These are phyloP conservation scores for Gnomoniopsis smithogilvyi DNA, from an alignment of 2,329 filamentous ascomycete species.

Conservation along the genomic window DNA sequence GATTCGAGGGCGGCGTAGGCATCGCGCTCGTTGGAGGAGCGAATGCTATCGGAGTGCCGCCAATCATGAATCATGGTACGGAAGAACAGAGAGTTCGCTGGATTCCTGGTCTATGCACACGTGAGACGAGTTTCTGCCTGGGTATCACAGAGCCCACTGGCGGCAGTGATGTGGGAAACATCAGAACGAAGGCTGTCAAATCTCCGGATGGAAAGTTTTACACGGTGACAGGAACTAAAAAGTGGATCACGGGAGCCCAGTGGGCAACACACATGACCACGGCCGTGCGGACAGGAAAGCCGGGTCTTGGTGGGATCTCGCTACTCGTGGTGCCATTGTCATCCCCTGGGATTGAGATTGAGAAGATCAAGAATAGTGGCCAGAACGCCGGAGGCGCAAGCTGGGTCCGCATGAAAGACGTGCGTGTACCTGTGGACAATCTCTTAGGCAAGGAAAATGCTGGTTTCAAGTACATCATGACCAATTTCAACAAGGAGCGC, in stretches of 20 bases:
- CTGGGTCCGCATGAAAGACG: slow-evolving; percentile 51
- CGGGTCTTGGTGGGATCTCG: slow-evolving; percentile 50
- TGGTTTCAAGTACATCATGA: slow-evolving; percentile 41
- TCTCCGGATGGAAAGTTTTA: slow-evolving; percentile 44
- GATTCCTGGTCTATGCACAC: slow-evolving; percentile 45
- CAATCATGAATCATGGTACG: slow-evolving; percentile 24
- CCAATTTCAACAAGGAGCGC: slow-evolving; percentile 54
- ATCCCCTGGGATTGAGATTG: slow-evolving; percentile 7
- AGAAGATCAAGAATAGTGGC: slow-evolving; percentile 58
- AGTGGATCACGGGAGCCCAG: slow-evolving; percentile 62
- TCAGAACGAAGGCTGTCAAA: slow-evolving; percentile 53
- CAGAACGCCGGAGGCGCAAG: slow-evolving; percentile 62
- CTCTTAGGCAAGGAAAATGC: slow-evolving; percentile 50
- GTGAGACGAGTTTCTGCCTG: slow-evolving; percentile 34
- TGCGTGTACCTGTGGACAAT: slow-evolving; percentile 49
- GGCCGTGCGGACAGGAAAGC: slow-evolving; percentile 55
- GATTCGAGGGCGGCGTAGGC: slow-evolving; percentile 49
- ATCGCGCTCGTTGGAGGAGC: slow-evolving; percentile 55
- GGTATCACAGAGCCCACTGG: slow-evolving; percentile 29
- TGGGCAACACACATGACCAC: slow-evolving; percentile 62
- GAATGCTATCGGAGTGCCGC: slow-evolving; percentile 43
- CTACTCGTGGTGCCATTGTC: slow-evolving; percentile 52
- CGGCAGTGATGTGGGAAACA: slow-evolving; percentile 61
- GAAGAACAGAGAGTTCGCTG: slow-evolving; percentile 25
- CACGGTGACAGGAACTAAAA: slow-evolving; percentile 60